Percentiles rank a stretch among this genome's conserved stretches.
Conservation (phyloP, 2,329 filamentous ascomycete species). For the Fusarium sp. region DNA sequence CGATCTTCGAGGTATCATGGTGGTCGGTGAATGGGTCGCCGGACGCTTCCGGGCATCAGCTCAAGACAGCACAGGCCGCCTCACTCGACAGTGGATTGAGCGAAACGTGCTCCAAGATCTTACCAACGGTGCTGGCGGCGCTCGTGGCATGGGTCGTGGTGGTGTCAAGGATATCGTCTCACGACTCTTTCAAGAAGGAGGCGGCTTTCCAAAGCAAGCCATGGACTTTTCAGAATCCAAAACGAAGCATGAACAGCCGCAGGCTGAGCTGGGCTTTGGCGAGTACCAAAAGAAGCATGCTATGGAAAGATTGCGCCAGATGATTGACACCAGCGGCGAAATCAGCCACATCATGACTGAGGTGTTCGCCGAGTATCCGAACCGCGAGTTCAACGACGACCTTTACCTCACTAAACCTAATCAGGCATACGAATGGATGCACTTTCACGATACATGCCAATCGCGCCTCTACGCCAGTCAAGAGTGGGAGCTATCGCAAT, state of each 20-base stretch:
- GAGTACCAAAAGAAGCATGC: slow-evolving; percentile 81
- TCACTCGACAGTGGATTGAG: slow-evolving; percentile 85
- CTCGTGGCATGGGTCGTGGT: slow-evolving; percentile 80
- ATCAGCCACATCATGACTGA: slow-evolving; percentile 85
- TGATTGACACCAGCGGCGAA: slow-evolving; percentile 85
- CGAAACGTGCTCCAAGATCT: slow-evolving; percentile 78
- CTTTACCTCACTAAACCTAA: slow-evolving; percentile 90
- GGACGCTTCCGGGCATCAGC: slow-evolving; percentile 73
- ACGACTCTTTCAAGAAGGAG: slow-evolving; percentile 84
- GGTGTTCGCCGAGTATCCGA: slow-evolving; percentile 88
- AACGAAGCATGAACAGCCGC: slow-evolving; percentile 67
- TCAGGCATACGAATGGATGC: slow-evolving; percentile 91
- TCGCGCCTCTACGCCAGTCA: slow-evolving; percentile 85
- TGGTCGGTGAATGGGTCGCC: slow-evolving; percentile 89
- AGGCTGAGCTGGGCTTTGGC: slow-evolving; percentile 76
- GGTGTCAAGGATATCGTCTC: slow-evolving; percentile 81
- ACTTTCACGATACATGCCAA: slow-evolving; percentile 91
- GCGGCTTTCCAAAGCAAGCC: slow-evolving; percentile 78
- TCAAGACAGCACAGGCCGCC: slow-evolving; percentile 58
- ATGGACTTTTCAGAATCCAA: slow-evolving; percentile 60
- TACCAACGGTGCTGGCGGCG: slow-evolving; percentile 78
- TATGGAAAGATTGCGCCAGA: slow-evolving; percentile 80
- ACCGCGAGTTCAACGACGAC: slow-evolving; percentile 93
- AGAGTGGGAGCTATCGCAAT: slow-evolving; percentile 92
- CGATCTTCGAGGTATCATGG: slow-evolving; percentile 87